Conservation (phyloP, 768 basidiomycete species). For the Collybiopsis luxurians region DNA sequence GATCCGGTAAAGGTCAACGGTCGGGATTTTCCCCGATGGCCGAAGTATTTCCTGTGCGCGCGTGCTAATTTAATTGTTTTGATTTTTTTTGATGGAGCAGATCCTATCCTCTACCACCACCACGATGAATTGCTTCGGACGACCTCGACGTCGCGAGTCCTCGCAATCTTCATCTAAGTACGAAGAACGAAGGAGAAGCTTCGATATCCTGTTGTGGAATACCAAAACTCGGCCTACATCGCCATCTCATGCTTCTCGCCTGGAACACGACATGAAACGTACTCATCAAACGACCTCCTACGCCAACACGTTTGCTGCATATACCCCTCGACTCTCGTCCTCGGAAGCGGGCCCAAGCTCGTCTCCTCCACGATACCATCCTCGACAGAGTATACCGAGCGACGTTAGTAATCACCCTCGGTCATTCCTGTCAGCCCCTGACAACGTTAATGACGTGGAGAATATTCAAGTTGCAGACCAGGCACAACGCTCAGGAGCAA, state of each 20-base stretch:
- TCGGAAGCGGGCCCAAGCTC: neutral
- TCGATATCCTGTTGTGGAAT: neutral
- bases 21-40: too few species aligned
- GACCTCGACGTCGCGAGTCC: neutral
- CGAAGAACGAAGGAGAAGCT: neutral
- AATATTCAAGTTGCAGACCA: neutral
- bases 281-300: neutral
- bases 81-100: too few species aligned
- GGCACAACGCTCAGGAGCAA: neutral
- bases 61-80: neutral
- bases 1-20: too few species aligned
- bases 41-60: neutral
- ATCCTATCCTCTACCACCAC: neutral
- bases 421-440: neutral
- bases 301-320: neutral
- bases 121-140: neutral
- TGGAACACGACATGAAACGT: neutral
- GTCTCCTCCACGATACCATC: neutral
- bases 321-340: neutral
- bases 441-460: too few species aligned
- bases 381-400: constrained; percentile 3
- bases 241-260: neutral
- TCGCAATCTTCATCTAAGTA: neutral
- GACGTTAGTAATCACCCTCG: neutral
- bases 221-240: neutral